Evolutionary conservation across 2,329 filamentous ascomycete species (phyloP), one percentile per base, ranked within the genome.

Genomic region (Diatrype stigma): DNA sequence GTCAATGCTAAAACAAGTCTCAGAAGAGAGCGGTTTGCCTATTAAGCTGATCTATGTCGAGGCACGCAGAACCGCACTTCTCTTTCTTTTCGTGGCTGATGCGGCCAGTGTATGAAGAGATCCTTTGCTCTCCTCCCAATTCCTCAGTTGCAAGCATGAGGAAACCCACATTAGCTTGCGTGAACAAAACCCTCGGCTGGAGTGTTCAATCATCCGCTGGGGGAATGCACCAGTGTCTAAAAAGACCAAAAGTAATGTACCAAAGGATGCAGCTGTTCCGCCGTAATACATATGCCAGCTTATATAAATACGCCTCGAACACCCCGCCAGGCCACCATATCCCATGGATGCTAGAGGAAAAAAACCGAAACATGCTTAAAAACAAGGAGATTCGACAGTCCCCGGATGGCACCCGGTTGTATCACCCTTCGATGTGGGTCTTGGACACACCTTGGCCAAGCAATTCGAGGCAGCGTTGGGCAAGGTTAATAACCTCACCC

Each of bases 401-500:
- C 47, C 53, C 55, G 42, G 49, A 44, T 32, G 47, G 53, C 48
- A 48, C 17, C 12, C 7, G 22, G 30, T 6, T 26, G 49, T 26
- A 64, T 75, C 58, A 94, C 38, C 88, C 89, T 70, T 96, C 90
- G 57, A 94, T 90, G 58, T 95, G 85, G 45, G 86, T 81, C 71
- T 93, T 93, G 30, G 87, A 84, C 63, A 79, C 84, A 62, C 79
- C 81, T 68, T 90, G 87, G 47, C 88, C 89, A 32, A 96, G 74
- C 3, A 96, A 79, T 70, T 96, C 93, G 38, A 96, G 78, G 67
- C 91, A 97, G 61, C 91, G 83, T 64, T 93, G 88, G 22, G 94
- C 93, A 60, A 99, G 81, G 59, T 86, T 91, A 57, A 96, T 89
- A 42, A 96, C 92, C 69, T 97, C 93, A 51, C 87, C 89, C 68